Evolutionary conservation across 805 yeast species (phyloP), one percentile per base, ranked within the genome.

Genomic region (Starmerella asiatica): DNA sequence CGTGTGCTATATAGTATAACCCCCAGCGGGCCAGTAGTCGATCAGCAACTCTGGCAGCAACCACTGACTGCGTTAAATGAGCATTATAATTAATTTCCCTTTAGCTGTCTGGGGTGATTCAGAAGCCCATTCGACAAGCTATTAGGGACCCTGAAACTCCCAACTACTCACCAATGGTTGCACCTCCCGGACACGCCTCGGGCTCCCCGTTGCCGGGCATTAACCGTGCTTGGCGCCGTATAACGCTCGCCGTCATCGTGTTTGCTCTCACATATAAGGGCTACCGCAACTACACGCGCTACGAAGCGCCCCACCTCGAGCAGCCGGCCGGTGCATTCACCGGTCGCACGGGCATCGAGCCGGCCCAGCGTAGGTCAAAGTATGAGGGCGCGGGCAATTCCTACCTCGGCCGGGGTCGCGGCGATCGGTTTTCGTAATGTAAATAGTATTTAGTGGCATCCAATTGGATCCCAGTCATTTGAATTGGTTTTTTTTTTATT

Each of bases 381-480:
- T 60, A 56, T 45, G 58, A 59, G 36, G 64, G 64, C 3, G 64
- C 60, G 2, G 64, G 64, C 3, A 54, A 53, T 47, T 51, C 63
- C 5, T 53, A 48, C 35, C 34, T 59, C 39, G 62, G 56, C 20
- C 49, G 56, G 12, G 39, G 42, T 6, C 29, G 42, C n/a, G 55
- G 55, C 31, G 52, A 51, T 32, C 37, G 51, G 12, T 45, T 51
- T 24, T 5, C 12, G 28, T 30, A 18, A 29, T 20, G 29, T 33
- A 28, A 6, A 28, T 28, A 28, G 31, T 28, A 28, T 9, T 24
- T 24, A 9, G 14, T 9, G 28, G 28, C 12, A 9, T 24, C 12
- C 28, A 24, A 9, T 24, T 14, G 9, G 28, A 9, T 24, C n/a
- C n/a, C n/a, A n/a, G n/a, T n/a, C n/a, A n/a, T n/a, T n/a, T 14